Evolutionary conservation across 352 stramenopile genomes (phyloP).

Genomic region (Phytophthora hybrid): DNA sequence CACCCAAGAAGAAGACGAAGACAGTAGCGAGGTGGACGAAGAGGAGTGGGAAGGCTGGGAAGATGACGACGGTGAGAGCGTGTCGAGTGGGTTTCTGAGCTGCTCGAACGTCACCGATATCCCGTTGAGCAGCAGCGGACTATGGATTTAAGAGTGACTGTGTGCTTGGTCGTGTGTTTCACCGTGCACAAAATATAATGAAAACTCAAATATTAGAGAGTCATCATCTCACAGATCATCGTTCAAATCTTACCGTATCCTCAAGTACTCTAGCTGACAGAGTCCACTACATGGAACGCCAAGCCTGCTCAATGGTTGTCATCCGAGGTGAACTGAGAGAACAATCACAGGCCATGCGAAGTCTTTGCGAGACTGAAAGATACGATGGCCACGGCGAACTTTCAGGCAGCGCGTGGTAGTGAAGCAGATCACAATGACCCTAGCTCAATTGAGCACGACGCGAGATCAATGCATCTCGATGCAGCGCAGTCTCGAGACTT

Average conservation of each 20-base stretch:
- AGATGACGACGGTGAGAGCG: slow-evolving; percentile 42
- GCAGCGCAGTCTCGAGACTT: no score
- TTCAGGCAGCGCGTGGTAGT: no score
- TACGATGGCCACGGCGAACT: no score
- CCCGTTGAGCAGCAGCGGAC: slow-evolving; percentile 51
- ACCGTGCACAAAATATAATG: slow-evolving; percentile 7
- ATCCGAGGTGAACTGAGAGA: no score
- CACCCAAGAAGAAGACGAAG: slow-evolving; percentile 28
- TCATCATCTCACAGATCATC: neutral
- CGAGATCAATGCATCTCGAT: no score
- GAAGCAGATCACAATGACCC: no score
- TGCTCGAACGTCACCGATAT: slow-evolving; percentile 53
- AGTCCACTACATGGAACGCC: no score
- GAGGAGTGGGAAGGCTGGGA: slow-evolving; percentile 19
- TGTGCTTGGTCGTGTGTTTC: neutral
- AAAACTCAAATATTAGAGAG: slow-evolving; percentile 12
- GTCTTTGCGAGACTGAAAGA: no score
- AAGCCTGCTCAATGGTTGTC: no score
- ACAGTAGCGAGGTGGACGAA: slow-evolving; percentile 26
- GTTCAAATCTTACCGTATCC: neutral
- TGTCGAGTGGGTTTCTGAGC: slow-evolving; percentile 68
- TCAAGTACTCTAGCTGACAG: no score
- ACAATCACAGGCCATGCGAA: no score
- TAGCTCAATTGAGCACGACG: no score
- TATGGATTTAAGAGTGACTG: slow-evolving; percentile 43